These are phyloP conservation scores for Chrysanthemum makinoi DNA, from an alignment of 129 eudicot genomes.

Conservation along the genomic window DNA sequence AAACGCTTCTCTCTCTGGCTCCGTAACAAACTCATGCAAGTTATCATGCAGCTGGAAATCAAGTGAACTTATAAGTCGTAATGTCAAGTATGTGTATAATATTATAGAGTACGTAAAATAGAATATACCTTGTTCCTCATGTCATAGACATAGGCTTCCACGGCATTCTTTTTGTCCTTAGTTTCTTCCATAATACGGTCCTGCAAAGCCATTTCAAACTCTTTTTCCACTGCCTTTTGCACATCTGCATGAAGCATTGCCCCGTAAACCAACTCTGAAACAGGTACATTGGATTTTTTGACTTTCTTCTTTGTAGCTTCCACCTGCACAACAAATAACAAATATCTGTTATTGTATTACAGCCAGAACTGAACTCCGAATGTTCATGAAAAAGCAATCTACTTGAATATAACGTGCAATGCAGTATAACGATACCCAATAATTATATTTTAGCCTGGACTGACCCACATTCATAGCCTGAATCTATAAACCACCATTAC, in stretches of 20 bases:
- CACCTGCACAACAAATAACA: slow-evolving; percentile 38
- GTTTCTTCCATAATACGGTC: slow-evolving; percentile 98
- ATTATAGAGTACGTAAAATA: not conserved
- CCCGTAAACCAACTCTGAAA: slow-evolving; percentile 68
- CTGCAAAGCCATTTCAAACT: slow-evolving; percentile 96
- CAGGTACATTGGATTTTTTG: slow-evolving; percentile 63
- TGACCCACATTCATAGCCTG: too few species aligned
- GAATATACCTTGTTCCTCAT: slow-evolving; percentile 84
- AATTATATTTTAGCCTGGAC: too few species aligned
- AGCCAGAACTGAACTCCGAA: not conserved
- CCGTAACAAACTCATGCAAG: slow-evolving; percentile 67
- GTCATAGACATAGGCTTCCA: slow-evolving; percentile 57
- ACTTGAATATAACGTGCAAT: not conserved
- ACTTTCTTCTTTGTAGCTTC: slow-evolving; percentile 92
- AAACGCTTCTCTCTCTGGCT: slow-evolving; percentile 66
- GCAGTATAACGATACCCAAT: not conserved
- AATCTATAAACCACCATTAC: too few species aligned
- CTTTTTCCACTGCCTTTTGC: slow-evolving; percentile 87
- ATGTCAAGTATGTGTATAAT: slow-evolving; percentile 1
- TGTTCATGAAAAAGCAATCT: not conserved
- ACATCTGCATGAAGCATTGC: slow-evolving; percentile 66
- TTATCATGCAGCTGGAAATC: slow-evolving; percentile 67
- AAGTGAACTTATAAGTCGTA: not conserved
- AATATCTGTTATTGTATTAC: not conserved
- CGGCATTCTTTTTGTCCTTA: slow-evolving; percentile 91